Conservation (phyloP, 768 basidiomycete species). For the Kondoa malvinella region DNA sequence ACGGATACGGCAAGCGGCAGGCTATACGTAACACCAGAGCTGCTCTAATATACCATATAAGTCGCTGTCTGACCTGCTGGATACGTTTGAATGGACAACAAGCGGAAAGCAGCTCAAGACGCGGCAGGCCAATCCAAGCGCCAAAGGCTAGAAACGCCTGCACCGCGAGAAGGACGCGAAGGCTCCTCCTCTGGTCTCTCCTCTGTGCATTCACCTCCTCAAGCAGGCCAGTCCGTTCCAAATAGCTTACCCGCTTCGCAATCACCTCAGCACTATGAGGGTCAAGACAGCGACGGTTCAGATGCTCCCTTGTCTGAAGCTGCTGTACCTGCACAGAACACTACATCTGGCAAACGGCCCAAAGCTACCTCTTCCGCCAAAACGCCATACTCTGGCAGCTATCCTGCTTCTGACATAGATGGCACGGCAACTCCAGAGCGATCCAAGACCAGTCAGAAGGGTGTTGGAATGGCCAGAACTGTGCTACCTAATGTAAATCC, state of each 20-base stretch:
- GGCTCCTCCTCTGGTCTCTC: neutral
- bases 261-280: no score
- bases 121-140: neutral
- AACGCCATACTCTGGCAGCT: neutral
- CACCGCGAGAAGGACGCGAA: neutral
- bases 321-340: neutral
- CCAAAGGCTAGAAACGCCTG: neutral
- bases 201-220: neutral
- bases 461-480: neutral
- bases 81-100: neutral
- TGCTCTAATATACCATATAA: neutral
- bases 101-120: neutral
- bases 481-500: no score
- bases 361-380: neutral
- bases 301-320: neutral
- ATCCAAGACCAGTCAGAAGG: neutral
- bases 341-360: neutral
- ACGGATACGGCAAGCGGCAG: no score
- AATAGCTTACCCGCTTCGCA: no score
- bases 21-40: no score
- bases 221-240: neutral
- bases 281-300: neutral
- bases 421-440: no score
- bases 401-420: no score
- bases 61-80: no score